A percentile compares a stretch with the other conserved stretches of the same genome.
Evolutionary conservation across 495 filamentous ascomycete species (phyloP).

Genomic region (Viridothelium virens): DNA sequence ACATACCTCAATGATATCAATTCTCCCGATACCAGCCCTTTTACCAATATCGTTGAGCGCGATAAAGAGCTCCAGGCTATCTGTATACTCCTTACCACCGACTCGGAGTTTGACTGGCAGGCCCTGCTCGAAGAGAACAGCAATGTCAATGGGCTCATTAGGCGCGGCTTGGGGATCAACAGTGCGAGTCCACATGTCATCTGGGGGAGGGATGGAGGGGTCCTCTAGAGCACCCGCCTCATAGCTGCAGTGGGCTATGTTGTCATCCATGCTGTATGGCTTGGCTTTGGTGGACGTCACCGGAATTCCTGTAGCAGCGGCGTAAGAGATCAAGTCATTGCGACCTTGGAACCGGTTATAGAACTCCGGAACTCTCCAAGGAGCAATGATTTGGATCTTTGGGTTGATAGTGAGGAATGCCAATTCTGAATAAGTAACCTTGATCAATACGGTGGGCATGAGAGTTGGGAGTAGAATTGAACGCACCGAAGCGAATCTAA

Average conservation of each 20-base stretch:
- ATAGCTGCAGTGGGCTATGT: constrained; percentile 85
- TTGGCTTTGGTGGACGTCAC: constrained; percentile 81
- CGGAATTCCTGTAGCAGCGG: constrained; percentile 66
- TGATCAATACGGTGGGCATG: not conserved
- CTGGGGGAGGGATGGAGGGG: constrained; percentile 56
- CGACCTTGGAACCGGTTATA: constrained; percentile 75
- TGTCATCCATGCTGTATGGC: constrained; percentile 83
- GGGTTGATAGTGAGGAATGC: constrained; percentile 61
- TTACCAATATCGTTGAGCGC: constrained; percentile 70
- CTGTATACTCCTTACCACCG: constrained; percentile 41
- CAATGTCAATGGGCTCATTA: constrained; percentile 66
- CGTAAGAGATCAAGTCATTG: constrained; percentile 83
- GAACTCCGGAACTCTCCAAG: constrained; percentile 82
- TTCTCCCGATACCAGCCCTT: constrained; percentile 71
- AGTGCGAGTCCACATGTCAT: constrained; percentile 82
- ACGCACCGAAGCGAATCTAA: not conserved
- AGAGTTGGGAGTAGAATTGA: not conserved
- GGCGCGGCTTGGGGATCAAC: constrained; percentile 69
- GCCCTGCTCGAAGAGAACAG: constrained; percentile 76
- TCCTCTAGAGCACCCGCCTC: constrained; percentile 78
- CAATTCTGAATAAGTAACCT: constrained; percentile 41
- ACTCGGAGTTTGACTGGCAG: constrained; percentile 64
- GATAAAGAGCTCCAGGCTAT: constrained; percentile 69
- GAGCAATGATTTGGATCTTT: constrained; percentile 76
- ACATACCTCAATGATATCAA: constrained; percentile 89